Evolutionary conservation across 495 filamentous ascomycete genomes (phyloP).

Genomic region (Aspergillus avenaceus): DNA sequence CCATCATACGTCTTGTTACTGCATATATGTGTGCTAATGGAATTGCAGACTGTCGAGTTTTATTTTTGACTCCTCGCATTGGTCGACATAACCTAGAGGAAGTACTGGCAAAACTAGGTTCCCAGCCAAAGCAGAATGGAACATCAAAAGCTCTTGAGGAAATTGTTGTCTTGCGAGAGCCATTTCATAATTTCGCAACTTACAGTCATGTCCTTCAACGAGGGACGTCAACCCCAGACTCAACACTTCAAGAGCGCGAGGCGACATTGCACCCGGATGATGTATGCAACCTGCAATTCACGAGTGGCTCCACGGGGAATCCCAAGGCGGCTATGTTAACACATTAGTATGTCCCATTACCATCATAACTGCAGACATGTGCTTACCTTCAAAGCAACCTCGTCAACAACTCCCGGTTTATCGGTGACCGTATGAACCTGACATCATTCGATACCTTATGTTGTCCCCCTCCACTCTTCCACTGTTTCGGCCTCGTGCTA

Average conservation of each 20-base stretch:
- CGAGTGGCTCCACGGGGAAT: slow-evolving; percentile 54
- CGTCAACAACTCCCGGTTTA: slow-evolving; percentile 72
- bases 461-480: slow-evolving; percentile 77
- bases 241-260: too few relatives aligned
- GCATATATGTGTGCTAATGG: not conserved
- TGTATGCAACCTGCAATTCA: slow-evolving; percentile 79
- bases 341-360: slow-evolving; percentile 47
- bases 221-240: too few relatives aligned
- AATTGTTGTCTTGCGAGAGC: slow-evolving; percentile 53
- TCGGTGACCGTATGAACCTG: slow-evolving; percentile 69
- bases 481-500: slow-evolving; percentile 80
- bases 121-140: slow-evolving; percentile 28
- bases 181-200: slow-evolving; percentile 43
- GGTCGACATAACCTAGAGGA: slow-evolving; percentile 51
- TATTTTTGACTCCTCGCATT: slow-evolving; percentile 62
- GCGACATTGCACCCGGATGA: slow-evolving; percentile 52
- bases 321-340: slow-evolving; percentile 60
- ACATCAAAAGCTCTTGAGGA: slow-evolving; percentile 35
- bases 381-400: slow-evolving; percentile 46
- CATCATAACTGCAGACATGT: slow-evolving; percentile 63
- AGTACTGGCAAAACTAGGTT: slow-evolving; percentile 46
- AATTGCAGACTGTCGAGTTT: slow-evolving; percentile 52
- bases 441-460: slow-evolving; percentile 61
- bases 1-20: not conserved
- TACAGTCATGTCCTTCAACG: slow-evolving; percentile 45